These are phyloP conservation scores for Torrubiella hemipterigena DNA, from an alignment of 2,329 filamentous ascomycete species.

Conservation along the genomic window DNA sequence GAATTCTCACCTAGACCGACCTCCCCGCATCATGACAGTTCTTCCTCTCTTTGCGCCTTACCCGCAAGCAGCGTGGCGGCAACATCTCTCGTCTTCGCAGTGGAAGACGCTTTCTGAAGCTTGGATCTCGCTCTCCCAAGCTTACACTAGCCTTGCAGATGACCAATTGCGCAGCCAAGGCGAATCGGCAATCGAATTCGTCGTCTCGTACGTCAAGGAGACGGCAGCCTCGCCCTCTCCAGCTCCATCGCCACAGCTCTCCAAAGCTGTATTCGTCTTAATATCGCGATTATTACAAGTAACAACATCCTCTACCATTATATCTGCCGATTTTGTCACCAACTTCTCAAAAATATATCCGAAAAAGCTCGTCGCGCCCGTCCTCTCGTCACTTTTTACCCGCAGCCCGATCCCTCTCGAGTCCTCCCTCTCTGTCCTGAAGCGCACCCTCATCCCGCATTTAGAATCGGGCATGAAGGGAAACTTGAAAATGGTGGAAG, in stretches of 20 bases:
- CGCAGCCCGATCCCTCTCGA: constrained; percentile 38
- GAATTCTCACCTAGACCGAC: too few species aligned
- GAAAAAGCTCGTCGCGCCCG: constrained; percentile 43
- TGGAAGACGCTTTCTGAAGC: constrained; percentile 69
- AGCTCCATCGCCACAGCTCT: constrained; percentile 30
- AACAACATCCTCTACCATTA: constrained; percentile 29
- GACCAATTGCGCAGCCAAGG: constrained; percentile 41
- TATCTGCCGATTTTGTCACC: constrained; percentile 58
- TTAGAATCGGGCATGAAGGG: constrained; percentile 50
- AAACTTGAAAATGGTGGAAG: constrained; percentile 42
- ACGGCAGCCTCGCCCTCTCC: constrained; percentile 25
- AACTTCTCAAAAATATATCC: constrained; percentile 56
- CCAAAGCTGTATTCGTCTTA: constrained; percentile 54
- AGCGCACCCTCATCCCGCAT: constrained; percentile 47
- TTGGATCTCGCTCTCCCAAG: constrained; percentile 58
- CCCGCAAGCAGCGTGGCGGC: constrained; percentile 55
- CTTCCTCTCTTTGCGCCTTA: constrained; percentile 69
- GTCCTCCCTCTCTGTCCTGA: constrained; percentile 43
- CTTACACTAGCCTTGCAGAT: constrained; percentile 48
- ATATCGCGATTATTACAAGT: constrained; percentile 40
- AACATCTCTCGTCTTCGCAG: constrained; percentile 53
- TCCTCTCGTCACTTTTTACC: constrained; percentile 38
- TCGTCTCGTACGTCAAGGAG: constrained; percentile 55
- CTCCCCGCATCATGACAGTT: constrained; percentile 25
- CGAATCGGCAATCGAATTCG: constrained; percentile 47